A percentile compares a stretch with the other conserved stretches of the same genome.
phyloP scores from a whole-genome alignment of 1,284 basidiomycete genomes.

The Fomitopsis palustris region DNA sequence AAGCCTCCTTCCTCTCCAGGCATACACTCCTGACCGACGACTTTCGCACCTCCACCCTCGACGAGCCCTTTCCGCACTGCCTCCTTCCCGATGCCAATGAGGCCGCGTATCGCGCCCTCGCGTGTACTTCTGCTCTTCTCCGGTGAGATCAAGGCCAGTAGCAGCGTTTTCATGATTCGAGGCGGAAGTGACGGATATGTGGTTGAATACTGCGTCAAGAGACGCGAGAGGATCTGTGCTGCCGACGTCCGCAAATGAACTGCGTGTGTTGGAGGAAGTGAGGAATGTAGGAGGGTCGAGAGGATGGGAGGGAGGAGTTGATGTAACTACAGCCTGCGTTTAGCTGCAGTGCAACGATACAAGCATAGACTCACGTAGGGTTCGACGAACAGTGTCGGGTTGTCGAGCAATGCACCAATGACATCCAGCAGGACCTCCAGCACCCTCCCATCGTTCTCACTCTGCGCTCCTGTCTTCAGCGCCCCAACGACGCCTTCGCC shows the following conservation, averaged over 20 bases:
- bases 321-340: slow-evolving; percentile 63
- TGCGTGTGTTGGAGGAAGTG: slow-evolving; percentile 58
- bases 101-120: slow-evolving; percentile 83
- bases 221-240: slow-evolving; percentile 77
- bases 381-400: slow-evolving; percentile 89
- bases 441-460: slow-evolving; percentile 60
- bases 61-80: slow-evolving; percentile 78
- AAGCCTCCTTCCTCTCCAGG: slow-evolving; percentile 41
- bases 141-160: slow-evolving; percentile 77
- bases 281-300: slow-evolving; percentile 85
- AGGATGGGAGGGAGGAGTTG: slow-evolving; percentile 94
- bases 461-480: slow-evolving; percentile 55
- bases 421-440: slow-evolving; percentile 82
- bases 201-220: slow-evolving; percentile 75
- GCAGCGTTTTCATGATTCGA: slow-evolving; percentile 89
- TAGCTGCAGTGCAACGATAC: background rate
- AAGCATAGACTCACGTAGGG: slow-evolving; percentile 75
- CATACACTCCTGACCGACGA: slow-evolving; percentile 62
- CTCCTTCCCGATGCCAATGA: slow-evolving; percentile 80
- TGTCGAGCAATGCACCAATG: slow-evolving; percentile 79
- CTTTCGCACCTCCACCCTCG: slow-evolving; percentile 70
- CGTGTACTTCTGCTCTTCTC: slow-evolving; percentile 72
- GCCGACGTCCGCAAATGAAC: slow-evolving; percentile 72
- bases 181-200: slow-evolving; percentile 84
- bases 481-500: slow-evolving; percentile 81